phyloP scores from a whole-genome alignment of 768 basidiomycete species.

The Pseudohyphozyma bogoriensis region DNA sequence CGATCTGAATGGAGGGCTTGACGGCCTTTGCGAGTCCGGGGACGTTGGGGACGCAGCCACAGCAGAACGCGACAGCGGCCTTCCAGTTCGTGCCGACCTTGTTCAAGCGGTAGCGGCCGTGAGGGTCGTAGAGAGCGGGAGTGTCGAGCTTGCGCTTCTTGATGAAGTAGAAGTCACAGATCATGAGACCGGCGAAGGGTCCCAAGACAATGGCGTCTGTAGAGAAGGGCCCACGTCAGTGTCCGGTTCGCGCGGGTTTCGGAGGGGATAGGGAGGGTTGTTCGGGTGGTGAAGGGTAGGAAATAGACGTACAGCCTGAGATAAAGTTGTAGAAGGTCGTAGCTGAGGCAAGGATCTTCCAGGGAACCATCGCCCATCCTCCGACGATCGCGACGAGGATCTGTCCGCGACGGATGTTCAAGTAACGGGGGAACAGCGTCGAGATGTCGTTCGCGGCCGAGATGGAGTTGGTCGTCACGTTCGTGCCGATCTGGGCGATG shows the following conservation, averaged over 20 bases:
- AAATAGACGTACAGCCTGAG: background rate
- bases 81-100: too few species aligned
- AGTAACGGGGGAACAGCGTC: slow-evolving; percentile 41
- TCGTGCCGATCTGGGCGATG: slow-evolving; percentile 2
- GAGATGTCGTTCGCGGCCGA: slow-evolving; percentile 15
- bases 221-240: too few species aligned
- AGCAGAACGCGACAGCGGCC: too few species aligned
- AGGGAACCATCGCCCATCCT: slow-evolving; percentile 40
- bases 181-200: slow-evolving; percentile 43
- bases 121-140: slow-evolving; percentile 71
- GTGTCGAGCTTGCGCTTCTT: slow-evolving; percentile 43
- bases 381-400: slow-evolving; percentile 61
- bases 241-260: too few species aligned
- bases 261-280: background rate
- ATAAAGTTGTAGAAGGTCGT: background rate
- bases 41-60: too few species aligned
- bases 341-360: slow-evolving; percentile 45
- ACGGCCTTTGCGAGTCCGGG: too few species aligned
- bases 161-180: slow-evolving; percentile 58
- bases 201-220: slow-evolving; percentile 80
- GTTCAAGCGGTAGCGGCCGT: slow-evolving; percentile 47
- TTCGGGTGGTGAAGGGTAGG: background rate
- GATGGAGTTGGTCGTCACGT: slow-evolving; percentile 17
- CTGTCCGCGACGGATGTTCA: slow-evolving; percentile 67
- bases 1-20: too few species aligned